Conservation (phyloP, 805 yeast genomes). For the Sporopachydermia quercuum region DNA sequence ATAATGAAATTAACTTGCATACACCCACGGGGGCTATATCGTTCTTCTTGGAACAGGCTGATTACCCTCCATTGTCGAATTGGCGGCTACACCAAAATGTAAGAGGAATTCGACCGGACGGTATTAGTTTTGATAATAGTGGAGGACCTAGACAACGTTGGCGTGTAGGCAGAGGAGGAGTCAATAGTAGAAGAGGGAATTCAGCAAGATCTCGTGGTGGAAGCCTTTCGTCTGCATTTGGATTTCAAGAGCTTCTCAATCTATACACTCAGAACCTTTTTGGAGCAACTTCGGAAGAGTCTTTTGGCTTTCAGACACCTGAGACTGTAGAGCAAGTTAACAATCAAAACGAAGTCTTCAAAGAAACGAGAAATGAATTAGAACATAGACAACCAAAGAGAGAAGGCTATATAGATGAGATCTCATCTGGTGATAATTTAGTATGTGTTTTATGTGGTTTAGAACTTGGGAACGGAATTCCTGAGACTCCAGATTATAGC, state of each 20-base stretch:
- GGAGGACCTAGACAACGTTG: neutral
- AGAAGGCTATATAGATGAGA: neutral
- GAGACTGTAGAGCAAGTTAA: no score
- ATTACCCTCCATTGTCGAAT: neutral
- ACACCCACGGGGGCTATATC: neutral
- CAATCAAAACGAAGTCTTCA: neutral
- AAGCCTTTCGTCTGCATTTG: neutral
- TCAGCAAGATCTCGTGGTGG: no score
- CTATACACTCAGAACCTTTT: no score
- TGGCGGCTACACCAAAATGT: no score
- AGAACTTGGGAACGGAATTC: constrained; percentile 60
- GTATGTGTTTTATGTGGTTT: constrained; percentile 61
- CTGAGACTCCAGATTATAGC: constrained; percentile 20
- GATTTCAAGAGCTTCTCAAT: neutral
- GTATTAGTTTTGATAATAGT: neutral
- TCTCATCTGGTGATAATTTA: constrained; percentile 18
- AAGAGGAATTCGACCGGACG: no score
- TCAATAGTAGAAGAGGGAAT: neutral
- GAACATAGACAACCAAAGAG: neutral
- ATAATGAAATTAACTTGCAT: neutral
- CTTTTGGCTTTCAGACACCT: no score
- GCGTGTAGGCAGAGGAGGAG: neutral
- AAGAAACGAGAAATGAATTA: neutral
- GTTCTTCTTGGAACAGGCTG: neutral
- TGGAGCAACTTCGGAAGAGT: no score